Conservation (phyloP, 768 basidiomycete species). For the Lepiota venenata region DNA sequence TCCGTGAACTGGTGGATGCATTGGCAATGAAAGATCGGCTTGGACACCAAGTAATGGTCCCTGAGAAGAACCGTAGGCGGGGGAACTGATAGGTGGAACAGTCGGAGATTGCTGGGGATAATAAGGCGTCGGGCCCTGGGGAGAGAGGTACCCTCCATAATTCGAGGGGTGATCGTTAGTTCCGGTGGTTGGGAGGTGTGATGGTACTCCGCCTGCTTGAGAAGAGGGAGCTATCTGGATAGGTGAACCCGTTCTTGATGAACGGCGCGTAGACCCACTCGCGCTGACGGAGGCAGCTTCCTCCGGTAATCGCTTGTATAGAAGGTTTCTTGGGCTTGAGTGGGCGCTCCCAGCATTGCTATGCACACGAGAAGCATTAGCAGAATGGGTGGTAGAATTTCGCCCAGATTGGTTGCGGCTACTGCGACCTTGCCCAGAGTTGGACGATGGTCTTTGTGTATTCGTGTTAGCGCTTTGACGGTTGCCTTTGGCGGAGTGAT, state of each 20-base stretch:
- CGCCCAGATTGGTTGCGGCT: slow-evolving; percentile 24
- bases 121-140: slow-evolving; percentile 15
- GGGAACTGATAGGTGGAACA: slow-evolving; percentile 2
- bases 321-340: slow-evolving; percentile 18
- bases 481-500: not conserved
- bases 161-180: not conserved
- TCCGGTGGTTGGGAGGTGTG: slow-evolving; percentile 4
- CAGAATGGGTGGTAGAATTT: slow-evolving; percentile 24
- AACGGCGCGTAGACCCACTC: slow-evolving; percentile 3
- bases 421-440: slow-evolving; percentile 10
- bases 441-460: not conserved
- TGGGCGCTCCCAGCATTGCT: slow-evolving; percentile 30
- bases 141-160: slow-evolving; percentile 6
- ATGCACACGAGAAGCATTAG: slow-evolving; percentile 31
- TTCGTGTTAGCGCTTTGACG: not conserved
- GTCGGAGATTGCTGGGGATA: slow-evolving; percentile 13
- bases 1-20: slow-evolving; percentile 11
- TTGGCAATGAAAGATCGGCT: slow-evolving; percentile 10
- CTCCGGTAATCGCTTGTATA: slow-evolving; percentile 42
- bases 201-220: not conserved
- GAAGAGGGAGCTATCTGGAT: not conserved
- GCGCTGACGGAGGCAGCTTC: slow-evolving; percentile 14
- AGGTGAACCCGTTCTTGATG: slow-evolving; percentile 2
- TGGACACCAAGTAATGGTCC: not conserved
- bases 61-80: slow-evolving; percentile 13